These are phyloP conservation scores for Hypoxylon intermedium DNA, from an alignment of 495 filamentous ascomycete genomes.

Conservation along the genomic window DNA sequence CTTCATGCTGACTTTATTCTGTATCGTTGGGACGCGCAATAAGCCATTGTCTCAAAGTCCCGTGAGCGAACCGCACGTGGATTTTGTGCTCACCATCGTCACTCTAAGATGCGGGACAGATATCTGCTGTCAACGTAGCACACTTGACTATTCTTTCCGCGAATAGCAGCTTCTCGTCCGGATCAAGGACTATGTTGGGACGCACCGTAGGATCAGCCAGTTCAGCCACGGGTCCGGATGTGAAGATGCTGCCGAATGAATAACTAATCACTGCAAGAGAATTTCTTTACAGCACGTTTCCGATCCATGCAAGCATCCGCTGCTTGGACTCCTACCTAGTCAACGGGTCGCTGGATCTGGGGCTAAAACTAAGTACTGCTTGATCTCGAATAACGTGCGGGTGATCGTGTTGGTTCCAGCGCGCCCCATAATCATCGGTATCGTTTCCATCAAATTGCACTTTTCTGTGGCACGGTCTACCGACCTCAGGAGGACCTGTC, in stretches of 20 bases:
- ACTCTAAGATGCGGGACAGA: conserved; percentile 13
- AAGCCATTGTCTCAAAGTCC: conserved; percentile 42
- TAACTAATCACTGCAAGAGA: conserved; percentile 10
- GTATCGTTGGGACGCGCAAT: conserved; percentile 26
- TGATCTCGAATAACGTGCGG: conserved; percentile 38
- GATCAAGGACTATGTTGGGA: conserved; percentile 7
- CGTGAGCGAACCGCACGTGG: conserved; percentile 42
- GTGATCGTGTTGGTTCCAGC: conserved; percentile 11
- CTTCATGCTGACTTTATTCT: conserved; percentile 4
- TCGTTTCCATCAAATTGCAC: conserved; percentile 5
- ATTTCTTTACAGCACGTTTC: conserved; percentile 30
- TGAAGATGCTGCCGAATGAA: conserved; percentile 9
- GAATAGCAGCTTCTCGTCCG: neutral
- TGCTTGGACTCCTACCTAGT: conserved; percentile 9
- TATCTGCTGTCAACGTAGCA: conserved; percentile 11
- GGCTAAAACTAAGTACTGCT: conserved; percentile 33
- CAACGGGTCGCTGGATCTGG: conserved; percentile 39
- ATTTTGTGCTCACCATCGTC: conserved; percentile 38
- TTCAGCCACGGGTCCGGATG: conserved; percentile 20
- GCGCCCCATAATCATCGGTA: conserved; percentile 11
- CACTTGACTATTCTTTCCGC: neutral
- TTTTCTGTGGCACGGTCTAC: neutral
- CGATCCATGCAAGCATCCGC: conserved; percentile 39
- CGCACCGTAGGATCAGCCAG: conserved; percentile 11
- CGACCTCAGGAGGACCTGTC: neutral